A percentile compares a stretch with the other conserved stretches of the same genome.
Conservation (phyloP, 2,329 filamentous ascomycete genomes). For the Pseudogymnoascus sp. region DNA sequence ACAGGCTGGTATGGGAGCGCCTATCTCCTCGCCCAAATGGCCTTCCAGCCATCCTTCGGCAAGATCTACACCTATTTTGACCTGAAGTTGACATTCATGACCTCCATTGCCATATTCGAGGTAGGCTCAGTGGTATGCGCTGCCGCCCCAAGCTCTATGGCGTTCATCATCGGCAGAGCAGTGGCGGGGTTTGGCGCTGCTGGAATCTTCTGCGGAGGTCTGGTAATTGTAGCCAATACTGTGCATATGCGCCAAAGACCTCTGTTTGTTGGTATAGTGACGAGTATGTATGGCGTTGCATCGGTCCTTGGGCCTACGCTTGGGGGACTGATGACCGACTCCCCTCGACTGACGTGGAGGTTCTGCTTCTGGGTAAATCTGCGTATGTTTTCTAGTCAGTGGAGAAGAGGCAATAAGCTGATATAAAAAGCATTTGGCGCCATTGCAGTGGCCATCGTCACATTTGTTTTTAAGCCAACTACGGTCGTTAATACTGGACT, state of each 20-base stretch:
- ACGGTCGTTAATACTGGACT: background rate
- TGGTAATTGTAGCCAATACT: slow-evolving; percentile 22
- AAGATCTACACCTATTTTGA: slow-evolving; percentile 24
- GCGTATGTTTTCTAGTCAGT: background rate
- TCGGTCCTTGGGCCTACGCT: slow-evolving; percentile 25
- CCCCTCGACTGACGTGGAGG: slow-evolving; percentile 22
- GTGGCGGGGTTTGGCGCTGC: slow-evolving; percentile 24
- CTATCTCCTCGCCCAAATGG: slow-evolving; percentile 26
- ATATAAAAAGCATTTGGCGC: slow-evolving; percentile 13
- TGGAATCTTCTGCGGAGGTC: slow-evolving; percentile 26
- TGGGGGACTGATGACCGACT: slow-evolving; percentile 33
- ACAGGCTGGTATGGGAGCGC: slow-evolving; percentile 31
- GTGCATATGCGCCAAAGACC: slow-evolving; percentile 19
- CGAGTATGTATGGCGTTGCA: slow-evolving; percentile 20
- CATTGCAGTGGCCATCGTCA: background rate
- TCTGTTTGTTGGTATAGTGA: slow-evolving; percentile 17
- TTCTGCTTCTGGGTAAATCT: slow-evolving; percentile 28
- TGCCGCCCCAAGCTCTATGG: slow-evolving; percentile 21
- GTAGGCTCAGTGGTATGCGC: slow-evolving; percentile 25
- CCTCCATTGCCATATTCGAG: slow-evolving; percentile 25
- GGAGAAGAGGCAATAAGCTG: slow-evolving; percentile 8
- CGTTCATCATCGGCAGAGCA: slow-evolving; percentile 26
- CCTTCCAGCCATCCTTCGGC: slow-evolving; percentile 19
- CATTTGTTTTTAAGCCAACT: background rate
- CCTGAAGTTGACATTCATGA: slow-evolving; percentile 21